phyloP scores from a whole-genome alignment of 352 stramenopile species.

The Elongisporangium prolatum region DNA sequence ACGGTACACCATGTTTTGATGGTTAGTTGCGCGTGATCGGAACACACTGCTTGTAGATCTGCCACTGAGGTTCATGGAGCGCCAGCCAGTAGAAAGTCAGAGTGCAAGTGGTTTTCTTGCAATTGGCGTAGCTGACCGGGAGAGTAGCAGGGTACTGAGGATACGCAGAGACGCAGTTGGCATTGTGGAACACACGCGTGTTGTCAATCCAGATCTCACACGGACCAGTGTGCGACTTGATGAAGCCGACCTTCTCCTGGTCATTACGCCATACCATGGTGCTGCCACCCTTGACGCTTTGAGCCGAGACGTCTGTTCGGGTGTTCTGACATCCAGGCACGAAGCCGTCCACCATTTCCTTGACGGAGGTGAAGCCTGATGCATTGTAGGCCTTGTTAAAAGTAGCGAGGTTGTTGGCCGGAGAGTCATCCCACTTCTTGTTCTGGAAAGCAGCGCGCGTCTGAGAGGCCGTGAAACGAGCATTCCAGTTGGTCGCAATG shows the following conservation, averaged over 20 bases:
- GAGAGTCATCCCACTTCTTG: slow-evolving; percentile 28
- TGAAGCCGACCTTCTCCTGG: slow-evolving; percentile 31
- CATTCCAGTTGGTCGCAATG: neutral
- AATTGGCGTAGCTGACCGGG: slow-evolving; percentile 20
- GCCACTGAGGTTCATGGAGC: slow-evolving; percentile 21
- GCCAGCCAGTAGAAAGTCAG: slow-evolving; percentile 33
- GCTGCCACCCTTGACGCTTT: slow-evolving; percentile 26
- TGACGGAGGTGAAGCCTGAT: slow-evolving; percentile 26
- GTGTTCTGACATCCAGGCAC: slow-evolving; percentile 26
- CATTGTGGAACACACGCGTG: slow-evolving; percentile 15
- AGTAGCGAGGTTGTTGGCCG: slow-evolving; percentile 23
- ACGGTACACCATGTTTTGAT: too few species aligned
- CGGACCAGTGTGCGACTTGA: slow-evolving; percentile 27
- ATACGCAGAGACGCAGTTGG: slow-evolving; percentile 25
- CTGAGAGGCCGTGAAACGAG: slow-evolving; percentile 15
- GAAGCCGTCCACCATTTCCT: slow-evolving; percentile 28
- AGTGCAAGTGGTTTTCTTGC: slow-evolving; percentile 11
- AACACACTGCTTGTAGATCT: slow-evolving; percentile 22
- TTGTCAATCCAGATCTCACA: slow-evolving; percentile 22
- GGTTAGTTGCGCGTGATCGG: too few species aligned
- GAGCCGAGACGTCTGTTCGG: slow-evolving; percentile 11
- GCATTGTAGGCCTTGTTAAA: slow-evolving; percentile 23
- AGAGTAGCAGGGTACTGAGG: slow-evolving; percentile 25
- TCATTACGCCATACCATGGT: slow-evolving; percentile 39
- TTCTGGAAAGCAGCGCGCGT: too few species aligned